These are phyloP conservation scores for Auriscalpium orientale DNA, from an alignment of 768 basidiomycete genomes.

Conservation along the genomic window DNA sequence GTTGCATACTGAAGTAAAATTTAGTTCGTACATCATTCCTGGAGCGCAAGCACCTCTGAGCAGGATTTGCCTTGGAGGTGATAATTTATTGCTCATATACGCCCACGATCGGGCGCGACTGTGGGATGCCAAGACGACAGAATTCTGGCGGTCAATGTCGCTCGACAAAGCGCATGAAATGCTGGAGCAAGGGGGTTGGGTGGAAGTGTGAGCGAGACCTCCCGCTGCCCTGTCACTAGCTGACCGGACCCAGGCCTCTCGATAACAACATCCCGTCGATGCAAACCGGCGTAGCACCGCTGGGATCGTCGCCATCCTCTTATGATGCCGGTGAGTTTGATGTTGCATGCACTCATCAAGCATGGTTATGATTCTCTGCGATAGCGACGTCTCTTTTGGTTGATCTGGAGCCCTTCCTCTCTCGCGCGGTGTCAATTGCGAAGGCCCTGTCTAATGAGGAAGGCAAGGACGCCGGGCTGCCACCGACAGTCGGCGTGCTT, in stretches of 20 bases:
- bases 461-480: slow-evolving; percentile 30
- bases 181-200: slow-evolving; percentile 67
- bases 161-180: slow-evolving; percentile 72
- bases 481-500: slow-evolving; percentile 45
- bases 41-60: slow-evolving; percentile 65
- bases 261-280: background rate
- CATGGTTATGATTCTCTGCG: no score
- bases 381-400: slow-evolving; percentile 25
- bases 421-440: slow-evolving; percentile 7
- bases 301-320: background rate
- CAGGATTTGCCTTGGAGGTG: slow-evolving; percentile 54
- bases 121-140: slow-evolving; percentile 79
- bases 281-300: background rate
- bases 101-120: slow-evolving; percentile 67
- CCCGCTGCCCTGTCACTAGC: background rate
- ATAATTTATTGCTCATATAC: slow-evolving; percentile 73
- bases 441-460: slow-evolving; percentile 4
- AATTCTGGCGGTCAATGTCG: slow-evolving; percentile 80
- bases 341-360: no score
- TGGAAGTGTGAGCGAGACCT: slow-evolving; percentile 42
- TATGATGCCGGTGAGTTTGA: background rate
- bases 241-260: background rate
- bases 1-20: background rate
- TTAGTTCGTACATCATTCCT: slow-evolving; percentile 74
- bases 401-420: slow-evolving; percentile 21